Evolutionary conservation across 1,139 yeast species (phyloP).

Genomic region (Lodderomyces theae): DNA sequence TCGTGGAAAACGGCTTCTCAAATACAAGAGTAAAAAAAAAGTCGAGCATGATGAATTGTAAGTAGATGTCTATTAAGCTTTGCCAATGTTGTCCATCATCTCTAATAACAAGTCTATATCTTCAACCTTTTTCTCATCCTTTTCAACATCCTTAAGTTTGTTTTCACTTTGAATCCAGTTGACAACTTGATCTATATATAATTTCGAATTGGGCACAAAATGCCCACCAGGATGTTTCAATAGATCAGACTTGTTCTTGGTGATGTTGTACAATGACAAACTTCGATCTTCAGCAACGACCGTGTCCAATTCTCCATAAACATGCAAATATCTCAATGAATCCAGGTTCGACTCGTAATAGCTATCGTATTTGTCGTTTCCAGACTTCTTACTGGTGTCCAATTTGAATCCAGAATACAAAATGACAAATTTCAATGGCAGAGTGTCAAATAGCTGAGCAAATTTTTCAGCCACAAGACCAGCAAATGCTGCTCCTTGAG

Average conservation of each 20-base stretch:
- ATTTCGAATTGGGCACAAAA: slow-evolving; percentile 73
- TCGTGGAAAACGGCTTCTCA: slow-evolving; percentile 26
- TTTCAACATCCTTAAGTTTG: slow-evolving; percentile 15
- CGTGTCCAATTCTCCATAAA: slow-evolving; percentile 85
- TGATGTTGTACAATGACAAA: slow-evolving; percentile 53
- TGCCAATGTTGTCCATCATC: slow-evolving; percentile 38
- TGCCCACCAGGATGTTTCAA: slow-evolving; percentile 84
- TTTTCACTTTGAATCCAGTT: slow-evolving; percentile 47
- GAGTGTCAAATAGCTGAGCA: slow-evolving; percentile 24
- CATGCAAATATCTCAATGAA: slow-evolving; percentile 55
- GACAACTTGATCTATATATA: slow-evolving; percentile 54
- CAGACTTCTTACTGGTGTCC: slow-evolving; percentile 41
- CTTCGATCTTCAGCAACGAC: slow-evolving; percentile 77
- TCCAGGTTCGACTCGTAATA: slow-evolving; percentile 26
- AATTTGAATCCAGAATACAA: slow-evolving; percentile 76
- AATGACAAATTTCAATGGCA: slow-evolving; percentile 62
- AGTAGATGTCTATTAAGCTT: slow-evolving; percentile 14
- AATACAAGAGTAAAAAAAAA: slow-evolving; percentile 34
- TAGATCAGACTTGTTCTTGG: slow-evolving; percentile 44
- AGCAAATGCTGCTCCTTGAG: slow-evolving; percentile 53
- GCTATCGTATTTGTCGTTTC: slow-evolving; percentile 23
- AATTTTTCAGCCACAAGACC: slow-evolving; percentile 37
- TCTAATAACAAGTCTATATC: slow-evolving; percentile 34
- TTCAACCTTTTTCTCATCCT: slow-evolving; percentile 18
- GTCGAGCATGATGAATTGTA: slow-evolving; percentile 38